phyloP scores from a whole-genome alignment of 768 basidiomycete genomes.

The Hypholoma sublateritium region DNA sequence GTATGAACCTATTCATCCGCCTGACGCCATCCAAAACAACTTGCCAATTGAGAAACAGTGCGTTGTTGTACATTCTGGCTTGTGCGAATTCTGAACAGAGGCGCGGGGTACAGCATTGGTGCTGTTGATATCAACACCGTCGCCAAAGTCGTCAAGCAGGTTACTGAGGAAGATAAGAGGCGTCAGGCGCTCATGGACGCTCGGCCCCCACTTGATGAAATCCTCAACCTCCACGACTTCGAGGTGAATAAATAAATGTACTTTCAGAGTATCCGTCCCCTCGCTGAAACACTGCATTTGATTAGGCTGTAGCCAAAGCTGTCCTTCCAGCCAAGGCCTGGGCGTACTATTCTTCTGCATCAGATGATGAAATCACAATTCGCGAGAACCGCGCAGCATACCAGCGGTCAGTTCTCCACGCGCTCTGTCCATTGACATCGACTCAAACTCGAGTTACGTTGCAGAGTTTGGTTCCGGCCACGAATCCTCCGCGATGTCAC shows the following conservation, averaged over 20 bases:
- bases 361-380: conserved; percentile 88
- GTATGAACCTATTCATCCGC: conserved; percentile 91
- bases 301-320: conserved; percentile 73
- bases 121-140: conserved; percentile 69
- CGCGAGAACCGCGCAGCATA: conserved; percentile 88
- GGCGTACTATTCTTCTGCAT: conserved; percentile 92
- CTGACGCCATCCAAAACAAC: conserved; percentile 73
- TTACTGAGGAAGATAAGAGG: conserved; percentile 71
- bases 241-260: conserved; percentile 52
- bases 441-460: not conserved
- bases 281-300: conserved; percentile 5
- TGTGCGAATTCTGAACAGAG: not conserved
- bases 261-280: not conserved
- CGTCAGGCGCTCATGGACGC: conserved; percentile 60
- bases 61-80: conserved; percentile 17
- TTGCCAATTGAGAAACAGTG: conserved; percentile 86
- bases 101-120: conserved; percentile 50
- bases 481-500: conserved; percentile 82
- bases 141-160: conserved; percentile 56
- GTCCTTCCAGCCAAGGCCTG: conserved; percentile 84
- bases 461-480: conserved; percentile 86
- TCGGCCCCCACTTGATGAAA: conserved; percentile 73
- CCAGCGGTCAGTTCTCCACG: conserved; percentile 55
- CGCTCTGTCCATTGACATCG: not conserved
- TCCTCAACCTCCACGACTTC: conserved; percentile 92